Evolutionary conservation across 345 rosid genomes (phyloP).

Genomic region (Melastoma malabathricum): DNA sequence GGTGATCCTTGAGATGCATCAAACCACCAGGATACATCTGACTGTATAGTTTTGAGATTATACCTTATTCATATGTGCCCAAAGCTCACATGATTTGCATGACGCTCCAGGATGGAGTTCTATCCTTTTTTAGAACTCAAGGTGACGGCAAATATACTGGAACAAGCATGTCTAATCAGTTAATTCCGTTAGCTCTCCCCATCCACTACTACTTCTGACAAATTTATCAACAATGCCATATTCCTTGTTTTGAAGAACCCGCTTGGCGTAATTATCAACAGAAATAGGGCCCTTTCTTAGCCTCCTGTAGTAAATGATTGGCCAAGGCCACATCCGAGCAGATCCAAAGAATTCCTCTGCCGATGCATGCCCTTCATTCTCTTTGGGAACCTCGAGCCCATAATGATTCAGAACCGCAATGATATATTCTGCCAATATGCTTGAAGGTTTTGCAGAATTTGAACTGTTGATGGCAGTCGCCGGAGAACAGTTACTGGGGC

Average conservation of each 20-base stretch:
- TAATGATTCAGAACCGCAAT: background rate
- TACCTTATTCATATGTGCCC: no score
- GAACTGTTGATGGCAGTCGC: no score
- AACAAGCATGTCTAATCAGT: no score
- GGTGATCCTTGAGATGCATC: no score
- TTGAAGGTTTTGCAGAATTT: background rate
- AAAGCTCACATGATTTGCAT: no score
- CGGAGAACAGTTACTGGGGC: no score
- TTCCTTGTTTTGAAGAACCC: constrained; percentile 32
- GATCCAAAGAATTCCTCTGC: constrained; percentile 4
- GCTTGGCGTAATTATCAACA: constrained; percentile 25
- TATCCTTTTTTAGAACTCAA: no score
- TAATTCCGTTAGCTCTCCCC: constrained; percentile 18
- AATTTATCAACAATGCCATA: constrained; percentile 31
- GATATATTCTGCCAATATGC: background rate
- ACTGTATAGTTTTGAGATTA: no score
- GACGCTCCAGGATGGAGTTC: no score
- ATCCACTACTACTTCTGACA: constrained; percentile 36
- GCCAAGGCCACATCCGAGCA: constrained; percentile 4
- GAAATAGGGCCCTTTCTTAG: constrained; percentile 40
- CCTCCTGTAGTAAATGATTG: constrained; percentile 13
- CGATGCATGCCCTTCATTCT: background rate
- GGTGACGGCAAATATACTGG: no score
- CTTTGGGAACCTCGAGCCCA: constrained; percentile 1
- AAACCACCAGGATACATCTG: no score